These are phyloP conservation scores for Penicillium vulpinum DNA, from an alignment of 2,329 filamentous ascomycete species.

Conservation along the genomic window DNA sequence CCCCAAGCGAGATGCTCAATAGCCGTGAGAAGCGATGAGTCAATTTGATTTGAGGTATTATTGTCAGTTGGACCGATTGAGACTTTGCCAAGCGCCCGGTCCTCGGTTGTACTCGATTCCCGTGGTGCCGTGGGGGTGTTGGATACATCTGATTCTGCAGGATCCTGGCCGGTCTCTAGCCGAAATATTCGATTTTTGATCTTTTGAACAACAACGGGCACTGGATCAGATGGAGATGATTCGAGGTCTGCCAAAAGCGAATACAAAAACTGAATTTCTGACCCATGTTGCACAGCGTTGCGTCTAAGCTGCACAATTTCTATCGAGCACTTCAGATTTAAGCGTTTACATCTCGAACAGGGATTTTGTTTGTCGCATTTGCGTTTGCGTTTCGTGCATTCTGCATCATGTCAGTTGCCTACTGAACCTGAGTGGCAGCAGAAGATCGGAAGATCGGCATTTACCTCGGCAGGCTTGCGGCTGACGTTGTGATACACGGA, in stretches of 20 bases:
- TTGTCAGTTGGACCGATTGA: slow-evolving; percentile 5
- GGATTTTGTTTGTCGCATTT: slow-evolving; percentile 30
- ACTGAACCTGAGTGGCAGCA: neutral
- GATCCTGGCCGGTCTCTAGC: slow-evolving; percentile 21
- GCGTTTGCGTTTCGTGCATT: slow-evolving; percentile 29
- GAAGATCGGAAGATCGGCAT: neutral
- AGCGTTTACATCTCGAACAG: slow-evolving; percentile 25
- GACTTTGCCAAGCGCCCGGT: slow-evolving; percentile 3
- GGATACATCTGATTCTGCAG: neutral
- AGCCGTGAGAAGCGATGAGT: slow-evolving; percentile 33
- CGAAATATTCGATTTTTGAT: slow-evolving; percentile 23
- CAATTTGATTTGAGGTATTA: slow-evolving; percentile 15
- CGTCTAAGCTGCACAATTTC: slow-evolving; percentile 27
- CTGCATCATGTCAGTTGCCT: slow-evolving; percentile 16
- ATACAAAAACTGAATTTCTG: slow-evolving; percentile 28
- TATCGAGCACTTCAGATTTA: slow-evolving; percentile 27
- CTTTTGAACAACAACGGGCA: slow-evolving; percentile 8
- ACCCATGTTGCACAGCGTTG: slow-evolving; percentile 27
- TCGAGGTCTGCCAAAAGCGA: slow-evolving; percentile 25
- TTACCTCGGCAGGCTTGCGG: slow-evolving; percentile 28
- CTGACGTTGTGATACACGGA: slow-evolving; percentile 28
- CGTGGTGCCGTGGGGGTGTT: neutral
- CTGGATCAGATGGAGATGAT: slow-evolving; percentile 6
- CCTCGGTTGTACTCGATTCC: slow-evolving; percentile 5
- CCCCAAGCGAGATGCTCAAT: slow-evolving; percentile 43